phyloP scores from a whole-genome alignment of 805 yeast species.

The Starmerella powellii region DNA sequence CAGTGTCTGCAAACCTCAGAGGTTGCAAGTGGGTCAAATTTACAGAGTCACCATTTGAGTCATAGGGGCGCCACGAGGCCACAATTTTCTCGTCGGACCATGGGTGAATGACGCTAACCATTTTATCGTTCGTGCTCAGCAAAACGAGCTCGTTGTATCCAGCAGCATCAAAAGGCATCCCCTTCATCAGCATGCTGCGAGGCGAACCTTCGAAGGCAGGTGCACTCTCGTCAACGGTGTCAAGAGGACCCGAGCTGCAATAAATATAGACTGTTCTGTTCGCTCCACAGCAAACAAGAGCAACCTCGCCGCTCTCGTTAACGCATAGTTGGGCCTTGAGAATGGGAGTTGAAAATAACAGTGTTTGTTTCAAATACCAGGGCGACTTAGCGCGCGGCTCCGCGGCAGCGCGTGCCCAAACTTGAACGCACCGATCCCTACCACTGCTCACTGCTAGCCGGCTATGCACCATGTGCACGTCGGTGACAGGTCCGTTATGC shows the following conservation, averaged over 20 bases:
- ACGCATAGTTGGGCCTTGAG: conserved; percentile 27
- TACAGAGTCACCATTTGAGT: conserved; percentile 16
- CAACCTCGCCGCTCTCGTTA: neutral
- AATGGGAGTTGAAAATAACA: conserved; percentile 24
- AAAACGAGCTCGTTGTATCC: conserved; percentile 1
- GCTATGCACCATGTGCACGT: conserved; percentile 5
- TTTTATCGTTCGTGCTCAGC: conserved; percentile 20
- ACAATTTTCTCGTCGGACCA: conserved; percentile 7
- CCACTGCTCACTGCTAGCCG: conserved; percentile 7
- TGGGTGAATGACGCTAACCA: conserved; percentile 14
- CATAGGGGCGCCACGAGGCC: conserved; percentile 13
- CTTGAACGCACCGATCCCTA: conserved; percentile 22
- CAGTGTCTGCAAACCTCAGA: neutral
- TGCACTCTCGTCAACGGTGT: conserved; percentile 17
- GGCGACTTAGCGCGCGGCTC: neutral
- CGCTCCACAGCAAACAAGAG: conserved; percentile 40
- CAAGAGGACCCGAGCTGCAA: conserved; percentile 23
- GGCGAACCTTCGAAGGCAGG: conserved; percentile 27
- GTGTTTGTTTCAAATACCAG: conserved; percentile 49
- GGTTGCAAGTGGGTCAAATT: conserved; percentile 12
- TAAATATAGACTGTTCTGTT: conserved; percentile 53
- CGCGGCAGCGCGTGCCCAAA: conserved; percentile 7
- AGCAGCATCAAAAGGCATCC: conserved; percentile 38
- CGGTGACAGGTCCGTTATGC: conserved; percentile 22
- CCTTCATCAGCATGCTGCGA: conserved; percentile 40